These are phyloP conservation scores for Sorghum bicolor DNA, from an alignment of 176 grass and related monocot species.

Conservation along the genomic window DNA sequence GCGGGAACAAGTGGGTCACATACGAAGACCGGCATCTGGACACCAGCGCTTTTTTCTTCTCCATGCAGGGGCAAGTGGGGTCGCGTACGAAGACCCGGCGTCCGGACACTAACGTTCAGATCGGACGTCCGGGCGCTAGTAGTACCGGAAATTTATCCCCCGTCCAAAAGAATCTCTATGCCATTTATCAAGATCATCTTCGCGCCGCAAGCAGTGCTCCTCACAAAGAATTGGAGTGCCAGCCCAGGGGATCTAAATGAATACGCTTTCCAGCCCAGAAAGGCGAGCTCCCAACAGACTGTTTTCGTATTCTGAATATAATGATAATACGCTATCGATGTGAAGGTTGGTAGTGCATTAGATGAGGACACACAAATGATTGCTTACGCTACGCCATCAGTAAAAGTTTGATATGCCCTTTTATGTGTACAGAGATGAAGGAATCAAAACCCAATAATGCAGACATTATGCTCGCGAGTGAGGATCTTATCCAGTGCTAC, in stretches of 20 bases:
- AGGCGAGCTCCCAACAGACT: fast-evolving
- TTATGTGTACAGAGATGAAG: neutral
- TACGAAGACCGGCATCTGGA: too few relatives aligned
- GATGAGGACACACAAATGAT: neutral
- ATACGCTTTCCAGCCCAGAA: fast-evolving
- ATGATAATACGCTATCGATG: fast-evolving
- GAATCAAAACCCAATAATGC: slow-evolving; percentile 10
- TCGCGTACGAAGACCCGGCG: too few relatives aligned
- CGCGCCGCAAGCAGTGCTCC: neutral
- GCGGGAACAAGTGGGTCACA: too few relatives aligned
- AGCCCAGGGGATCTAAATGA: fast-evolving
- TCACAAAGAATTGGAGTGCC: neutral
- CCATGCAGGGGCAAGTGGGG: too few relatives aligned
- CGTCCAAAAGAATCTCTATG: neutral
- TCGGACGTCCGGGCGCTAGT: too few relatives aligned
- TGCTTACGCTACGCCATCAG: neutral
- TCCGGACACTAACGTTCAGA: too few relatives aligned
- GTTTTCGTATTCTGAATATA: neutral
- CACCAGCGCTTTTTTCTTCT: too few relatives aligned
- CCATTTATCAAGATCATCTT: neutral
- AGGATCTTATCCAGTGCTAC: slow-evolving; percentile 10
- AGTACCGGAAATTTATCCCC: too few relatives aligned
- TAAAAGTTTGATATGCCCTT: neutral
- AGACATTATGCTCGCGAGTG: neutral
- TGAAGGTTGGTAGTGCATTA: neutral